phyloP scores from a whole-genome alignment of 192 early-diverging fungal species.

The Entomortierella beljakovae region DNA sequence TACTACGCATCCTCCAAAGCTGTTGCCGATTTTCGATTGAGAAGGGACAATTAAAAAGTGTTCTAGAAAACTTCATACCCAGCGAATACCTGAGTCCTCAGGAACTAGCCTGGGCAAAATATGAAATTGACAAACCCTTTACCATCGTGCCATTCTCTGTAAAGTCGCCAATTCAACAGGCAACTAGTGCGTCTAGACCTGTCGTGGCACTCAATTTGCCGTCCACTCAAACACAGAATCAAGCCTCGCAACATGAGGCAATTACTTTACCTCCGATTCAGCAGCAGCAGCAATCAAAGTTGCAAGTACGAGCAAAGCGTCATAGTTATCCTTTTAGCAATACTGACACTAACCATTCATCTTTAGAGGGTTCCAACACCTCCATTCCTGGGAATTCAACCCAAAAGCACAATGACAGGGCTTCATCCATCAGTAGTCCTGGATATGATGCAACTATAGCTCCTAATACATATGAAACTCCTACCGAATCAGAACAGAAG shows the following conservation, averaged over 20 bases:
- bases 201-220: constrained; percentile 9
- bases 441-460: neutral
- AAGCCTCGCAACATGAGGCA: neutral
- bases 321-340: neutral
- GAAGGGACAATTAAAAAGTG: constrained; percentile 6
- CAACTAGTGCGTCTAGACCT: neutral
- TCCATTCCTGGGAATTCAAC: neutral
- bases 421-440: neutral
- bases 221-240: neutral
- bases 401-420: neutral
- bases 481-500: constrained; percentile 3
- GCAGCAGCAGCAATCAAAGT: constrained; percentile 17
- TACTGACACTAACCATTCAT: neutral
- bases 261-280: neutral
- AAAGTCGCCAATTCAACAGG: constrained; percentile 20
- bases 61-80: constrained; percentile 22
- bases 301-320: constrained; percentile 2
- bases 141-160: constrained; percentile 34
- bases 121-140: constrained; percentile 22
- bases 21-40: constrained; percentile 50
- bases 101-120: constrained; percentile 21
- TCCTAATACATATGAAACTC: neutral
- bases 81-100: constrained; percentile 19
- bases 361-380: neutral
- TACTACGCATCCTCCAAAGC: constrained; percentile 37